phyloP scores from a whole-genome alignment of 2,329 filamentous ascomycete species.

The Botryosphaeria dothidea region DNA sequence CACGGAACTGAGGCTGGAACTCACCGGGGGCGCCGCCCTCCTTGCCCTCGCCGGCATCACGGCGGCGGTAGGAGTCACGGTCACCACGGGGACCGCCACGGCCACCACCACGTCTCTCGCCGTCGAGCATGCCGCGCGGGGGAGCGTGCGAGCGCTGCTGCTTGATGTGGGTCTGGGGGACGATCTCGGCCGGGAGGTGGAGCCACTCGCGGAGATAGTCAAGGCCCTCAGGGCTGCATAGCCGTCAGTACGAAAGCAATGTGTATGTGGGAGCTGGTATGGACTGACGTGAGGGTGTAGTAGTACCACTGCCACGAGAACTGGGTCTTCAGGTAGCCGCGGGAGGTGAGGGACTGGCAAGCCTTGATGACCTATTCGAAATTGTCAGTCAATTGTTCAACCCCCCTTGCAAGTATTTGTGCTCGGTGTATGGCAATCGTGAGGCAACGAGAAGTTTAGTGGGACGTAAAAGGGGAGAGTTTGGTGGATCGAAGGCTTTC shows the following conservation, averaged over 20 bases:
- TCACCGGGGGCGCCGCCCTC: conserved; percentile 42
- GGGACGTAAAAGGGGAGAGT: too few relatives aligned
- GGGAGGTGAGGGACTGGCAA: conserved; percentile 95
- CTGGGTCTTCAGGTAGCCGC: conserved; percentile 99
- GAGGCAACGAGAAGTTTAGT: too few relatives aligned
- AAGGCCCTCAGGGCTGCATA: conserved; percentile 78
- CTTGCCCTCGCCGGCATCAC: conserved; percentile 62
- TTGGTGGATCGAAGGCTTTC: too few relatives aligned
- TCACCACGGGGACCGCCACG: conserved; percentile 63
- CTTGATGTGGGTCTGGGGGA: conserved; percentile 99
- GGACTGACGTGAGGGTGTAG: conserved; percentile 82
- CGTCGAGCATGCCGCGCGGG: conserved; percentile 87
- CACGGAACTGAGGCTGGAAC: conserved; percentile 47
- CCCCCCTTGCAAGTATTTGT: too few relatives aligned
- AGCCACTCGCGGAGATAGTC: conserved; percentile 99
- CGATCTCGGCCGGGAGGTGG: conserved; percentile 98
- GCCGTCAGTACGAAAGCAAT: neutral
- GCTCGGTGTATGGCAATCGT: neutral
- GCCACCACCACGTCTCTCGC: conserved; percentile 31
- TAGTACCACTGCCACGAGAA: conserved; percentile 83
- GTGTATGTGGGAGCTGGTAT: conserved; percentile 20
- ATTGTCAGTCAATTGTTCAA: conserved; percentile 4
- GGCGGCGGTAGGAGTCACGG: conserved; percentile 88
- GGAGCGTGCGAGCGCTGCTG: conserved; percentile 98
- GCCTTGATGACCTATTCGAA: conserved; percentile 81